Conservation (phyloP, 805 yeast genomes). For the Starmerella geochares region DNA sequence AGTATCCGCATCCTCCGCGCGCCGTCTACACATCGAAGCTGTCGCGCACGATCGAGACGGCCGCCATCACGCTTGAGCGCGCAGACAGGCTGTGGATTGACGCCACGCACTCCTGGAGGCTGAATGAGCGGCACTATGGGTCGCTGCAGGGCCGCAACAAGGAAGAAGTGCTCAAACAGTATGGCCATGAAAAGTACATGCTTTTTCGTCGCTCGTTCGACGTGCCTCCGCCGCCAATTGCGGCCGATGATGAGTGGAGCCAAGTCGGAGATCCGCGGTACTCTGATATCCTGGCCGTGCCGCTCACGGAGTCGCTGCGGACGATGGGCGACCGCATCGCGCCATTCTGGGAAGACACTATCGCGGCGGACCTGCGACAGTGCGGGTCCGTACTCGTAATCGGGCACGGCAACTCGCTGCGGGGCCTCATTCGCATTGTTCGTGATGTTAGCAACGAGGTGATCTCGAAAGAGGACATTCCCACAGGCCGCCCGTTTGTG, state of each 20-base stretch:
- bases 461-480: constrained; percentile 86
- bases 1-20: constrained; percentile 72
- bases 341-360: constrained; percentile 91
- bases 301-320: constrained; percentile 87
- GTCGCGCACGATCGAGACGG: constrained; percentile 92
- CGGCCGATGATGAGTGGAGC: constrained; percentile 65
- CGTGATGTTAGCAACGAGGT: constrained; percentile 84
- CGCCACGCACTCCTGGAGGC: constrained; percentile 90
- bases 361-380: constrained; percentile 65
- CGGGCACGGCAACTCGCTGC: constrained; percentile 96
- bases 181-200: constrained; percentile 86
- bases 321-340: constrained; percentile 89
- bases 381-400: constrained; percentile 85
- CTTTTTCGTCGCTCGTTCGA: constrained; percentile 95
- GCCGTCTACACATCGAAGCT: constrained; percentile 80
- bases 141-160: constrained; percentile 96
- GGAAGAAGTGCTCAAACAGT: constrained; percentile 74
- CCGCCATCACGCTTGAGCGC: constrained; percentile 77
- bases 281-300: constrained; percentile 69
- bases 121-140: constrained; percentile 98
- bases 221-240: constrained; percentile 88
- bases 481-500: constrained; percentile 96
- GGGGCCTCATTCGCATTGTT: constrained; percentile 90
- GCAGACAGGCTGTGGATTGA: constrained; percentile 87
- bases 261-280: constrained; percentile 81